Evolutionary conservation across 1,284 basidiomycete species (phyloP).

Genomic region (Papiliotrema fonsecae): DNA sequence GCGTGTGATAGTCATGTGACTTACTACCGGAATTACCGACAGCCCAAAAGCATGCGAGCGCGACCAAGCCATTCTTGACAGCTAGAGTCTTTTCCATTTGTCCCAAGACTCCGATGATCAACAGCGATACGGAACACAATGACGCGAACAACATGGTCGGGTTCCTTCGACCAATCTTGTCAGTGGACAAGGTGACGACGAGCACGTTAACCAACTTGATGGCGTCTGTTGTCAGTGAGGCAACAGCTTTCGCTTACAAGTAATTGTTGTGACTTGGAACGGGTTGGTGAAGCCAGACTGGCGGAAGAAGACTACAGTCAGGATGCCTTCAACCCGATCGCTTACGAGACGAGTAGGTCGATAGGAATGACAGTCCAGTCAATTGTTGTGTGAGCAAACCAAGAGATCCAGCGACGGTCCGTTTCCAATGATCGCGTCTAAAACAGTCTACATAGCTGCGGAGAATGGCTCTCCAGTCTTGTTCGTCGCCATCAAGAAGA

Average conservation of each 20-base stretch:
- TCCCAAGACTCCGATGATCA: background rate
- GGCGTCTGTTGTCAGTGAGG: no score
- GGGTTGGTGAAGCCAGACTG: slow-evolving; percentile 21
- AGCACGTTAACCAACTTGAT: slow-evolving; percentile 13
- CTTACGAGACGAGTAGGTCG: slow-evolving; percentile 21
- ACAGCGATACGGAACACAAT: background rate
- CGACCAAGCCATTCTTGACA: background rate
- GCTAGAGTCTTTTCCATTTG: background rate
- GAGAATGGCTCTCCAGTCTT: background rate
- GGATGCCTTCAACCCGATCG: background rate
- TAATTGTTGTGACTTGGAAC: slow-evolving; percentile 19
- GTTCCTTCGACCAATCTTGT: slow-evolving; percentile 19
- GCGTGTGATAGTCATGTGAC: background rate
- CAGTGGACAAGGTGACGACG: slow-evolving; percentile 11
- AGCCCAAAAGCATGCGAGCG: background rate
- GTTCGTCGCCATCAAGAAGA: slow-evolving; percentile 11
- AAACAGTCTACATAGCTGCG: background rate
- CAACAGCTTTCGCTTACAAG: no score
- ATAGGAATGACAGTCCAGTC: slow-evolving; percentile 18
- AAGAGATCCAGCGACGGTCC: slow-evolving; percentile 17
- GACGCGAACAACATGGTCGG: background rate
- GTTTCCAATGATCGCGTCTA: slow-evolving; percentile 3
- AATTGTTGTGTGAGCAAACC: slow-evolving; percentile 10
- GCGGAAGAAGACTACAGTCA: slow-evolving; percentile 17
- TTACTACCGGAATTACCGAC: background rate